Evolutionary conservation across 805 yeast genomes (phyloP).

Genomic region (Ogataea zsoltii): DNA sequence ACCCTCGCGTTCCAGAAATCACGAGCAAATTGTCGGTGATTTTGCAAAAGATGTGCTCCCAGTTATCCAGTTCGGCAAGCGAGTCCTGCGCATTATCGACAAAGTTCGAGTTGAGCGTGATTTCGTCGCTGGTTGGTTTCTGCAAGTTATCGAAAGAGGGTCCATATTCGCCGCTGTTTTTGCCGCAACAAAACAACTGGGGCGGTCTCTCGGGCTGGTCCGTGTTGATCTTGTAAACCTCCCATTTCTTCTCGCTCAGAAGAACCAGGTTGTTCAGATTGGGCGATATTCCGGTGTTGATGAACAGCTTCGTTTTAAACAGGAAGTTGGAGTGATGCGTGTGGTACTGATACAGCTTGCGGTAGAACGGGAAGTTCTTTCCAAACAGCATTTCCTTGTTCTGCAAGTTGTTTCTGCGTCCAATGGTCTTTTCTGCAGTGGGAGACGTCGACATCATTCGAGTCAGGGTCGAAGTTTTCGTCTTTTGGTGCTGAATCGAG

Average conservation of each 20-base stretch:
- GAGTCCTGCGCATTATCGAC: constrained; percentile 29
- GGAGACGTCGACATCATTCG: constrained; percentile 26
- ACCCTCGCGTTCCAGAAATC: constrained; percentile 73
- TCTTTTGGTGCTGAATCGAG: constrained; percentile 20
- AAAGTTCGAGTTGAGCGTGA: constrained; percentile 31
- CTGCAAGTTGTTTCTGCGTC: constrained; percentile 9
- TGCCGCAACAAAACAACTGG: constrained; percentile 62
- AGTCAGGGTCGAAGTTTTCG: constrained; percentile 25
- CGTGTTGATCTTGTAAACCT: constrained; percentile 57
- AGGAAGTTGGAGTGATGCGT: constrained; percentile 52
- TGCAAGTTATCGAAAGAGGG: constrained; percentile 41
- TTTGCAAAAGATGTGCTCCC: constrained; percentile 64
- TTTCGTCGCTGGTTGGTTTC: constrained; percentile 20
- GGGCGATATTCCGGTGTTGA: constrained; percentile 62
- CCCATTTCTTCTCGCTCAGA: constrained; percentile 70
- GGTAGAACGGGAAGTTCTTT: constrained; percentile 80
- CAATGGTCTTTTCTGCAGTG: constrained; percentile 15
- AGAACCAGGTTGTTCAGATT: constrained; percentile 66
- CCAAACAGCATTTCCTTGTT: constrained; percentile 66
- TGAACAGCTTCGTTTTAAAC: constrained; percentile 47
- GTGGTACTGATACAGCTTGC: constrained; percentile 56
- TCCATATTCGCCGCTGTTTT: constrained; percentile 69
- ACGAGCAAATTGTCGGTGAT: constrained; percentile 61
- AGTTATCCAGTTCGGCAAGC: constrained; percentile 40
- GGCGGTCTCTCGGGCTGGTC: constrained; percentile 52